Evolutionary conservation across 805 yeast genomes (phyloP).

Genomic region (Candida loeiensis): DNA sequence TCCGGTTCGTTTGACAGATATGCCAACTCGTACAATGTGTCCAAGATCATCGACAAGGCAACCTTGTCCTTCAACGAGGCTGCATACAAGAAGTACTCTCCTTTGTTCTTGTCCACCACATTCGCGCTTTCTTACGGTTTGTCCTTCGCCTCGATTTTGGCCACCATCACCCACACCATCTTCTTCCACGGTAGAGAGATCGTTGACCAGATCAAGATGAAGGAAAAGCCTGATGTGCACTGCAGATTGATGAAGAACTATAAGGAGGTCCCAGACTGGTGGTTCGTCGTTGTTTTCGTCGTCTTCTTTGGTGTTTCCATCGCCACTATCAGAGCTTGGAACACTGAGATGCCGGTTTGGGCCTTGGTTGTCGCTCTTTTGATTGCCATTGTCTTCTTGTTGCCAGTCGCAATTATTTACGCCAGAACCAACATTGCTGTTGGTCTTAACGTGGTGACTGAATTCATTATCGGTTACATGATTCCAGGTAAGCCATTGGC

Average conservation of each 20-base stretch:
- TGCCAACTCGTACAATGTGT: conserved; percentile 48
- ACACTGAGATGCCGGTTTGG: conserved; percentile 45
- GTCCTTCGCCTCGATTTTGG: conserved; percentile 57
- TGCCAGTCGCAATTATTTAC: conserved; percentile 39
- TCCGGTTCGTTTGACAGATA: conserved; percentile 48
- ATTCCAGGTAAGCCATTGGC: conserved; percentile 48
- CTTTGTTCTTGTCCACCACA: conserved; percentile 57
- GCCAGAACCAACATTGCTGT: conserved; percentile 36
- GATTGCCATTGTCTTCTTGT: conserved; percentile 36
- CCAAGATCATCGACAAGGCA: conserved; percentile 40
- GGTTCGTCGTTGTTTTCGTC: conserved; percentile 29
- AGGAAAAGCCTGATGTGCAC: conserved; percentile 42
- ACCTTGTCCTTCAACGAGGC: conserved; percentile 41
- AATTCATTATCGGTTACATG: conserved; percentile 43
- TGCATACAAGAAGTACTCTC: conserved; percentile 57
- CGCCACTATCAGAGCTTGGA: conserved; percentile 37
- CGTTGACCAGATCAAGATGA: conserved; percentile 22
- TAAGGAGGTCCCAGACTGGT: conserved; percentile 44
- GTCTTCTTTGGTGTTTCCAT: conserved; percentile 34
- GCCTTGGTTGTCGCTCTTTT: conserved; percentile 35
- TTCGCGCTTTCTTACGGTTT: conserved; percentile 58
- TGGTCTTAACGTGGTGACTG: conserved; percentile 42
- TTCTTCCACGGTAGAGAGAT: conserved; percentile 58
- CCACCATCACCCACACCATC: conserved; percentile 55
- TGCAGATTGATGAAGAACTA: conserved; percentile 51